Evolutionary conservation across 345 rosid genomes (phyloP), one percentile per base, ranked within the genome.

Genomic region (Gossypium turneri): DNA sequence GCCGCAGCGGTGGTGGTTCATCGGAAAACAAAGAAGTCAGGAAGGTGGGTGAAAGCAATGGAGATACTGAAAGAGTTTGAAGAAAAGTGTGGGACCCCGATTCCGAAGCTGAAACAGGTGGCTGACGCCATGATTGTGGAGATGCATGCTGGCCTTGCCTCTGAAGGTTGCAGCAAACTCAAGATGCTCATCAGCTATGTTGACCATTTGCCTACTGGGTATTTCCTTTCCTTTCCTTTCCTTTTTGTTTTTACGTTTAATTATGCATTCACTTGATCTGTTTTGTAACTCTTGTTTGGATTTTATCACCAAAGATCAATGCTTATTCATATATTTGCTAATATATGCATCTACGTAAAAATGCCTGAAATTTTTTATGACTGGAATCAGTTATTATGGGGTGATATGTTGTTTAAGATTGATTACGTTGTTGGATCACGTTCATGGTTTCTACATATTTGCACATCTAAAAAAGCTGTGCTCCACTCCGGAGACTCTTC

Each of bases 61-160:
- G 98, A 80, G 77, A 93, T 93, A 68, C 51, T 93, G 73, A 89
- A 77, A 70, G 97, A 86, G 53, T 82, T 96, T 8, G 94, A 92
- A 75, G 92, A 89, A 60, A 90, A 86, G 75, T 90, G 97, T 64
- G 94, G 79, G 72, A 87, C 97, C 43, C 97, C 98, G 2, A 68
- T 78, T n/a, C 77, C 72, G 67, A 90, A 86, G 85, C 84, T 96
- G 59, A 82, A 84, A 74, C 94, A 84, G 78, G 89, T 93, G 73
- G 99, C 97, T 41, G 98, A 93, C 77, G 98, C 99, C 63, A 87
- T 96, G 99, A 82, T 94, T 25, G 97, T 88, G 48, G 99, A 93
- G 98, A 96, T 96, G 98, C 94, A 90, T 76, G 99, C 97, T 19
- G 99, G 98, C 34, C 99, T 96, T 63, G 97, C 93, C 7, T 93